These are phyloP conservation scores for Zhuliangozyma parablackwelliae DNA, from an alignment of 1,139 yeast genomes.

Conservation along the genomic window DNA sequence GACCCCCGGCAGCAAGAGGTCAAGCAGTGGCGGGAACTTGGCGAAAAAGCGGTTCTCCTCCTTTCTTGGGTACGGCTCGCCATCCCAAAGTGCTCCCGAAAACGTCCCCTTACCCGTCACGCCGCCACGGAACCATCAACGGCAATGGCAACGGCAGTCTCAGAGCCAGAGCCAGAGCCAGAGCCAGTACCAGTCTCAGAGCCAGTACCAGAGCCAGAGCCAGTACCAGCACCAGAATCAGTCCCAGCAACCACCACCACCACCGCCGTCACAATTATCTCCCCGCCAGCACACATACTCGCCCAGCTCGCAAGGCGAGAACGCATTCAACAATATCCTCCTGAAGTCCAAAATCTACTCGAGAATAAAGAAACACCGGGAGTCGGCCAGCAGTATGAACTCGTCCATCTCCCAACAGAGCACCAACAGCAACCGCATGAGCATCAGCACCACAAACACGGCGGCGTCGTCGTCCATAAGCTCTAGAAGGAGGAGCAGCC, in stretches of 20 bases:
- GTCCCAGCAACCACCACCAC: conserved; percentile 1
- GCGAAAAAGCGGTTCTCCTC: conserved; percentile 12
- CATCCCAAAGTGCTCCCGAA: too few relatives aligned
- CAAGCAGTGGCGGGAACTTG: conserved; percentile 13
- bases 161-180: neutral
- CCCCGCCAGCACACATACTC: neutral
- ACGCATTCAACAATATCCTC: conserved; percentile 27
- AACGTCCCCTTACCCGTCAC: too few relatives aligned
- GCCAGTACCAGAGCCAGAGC: neutral
- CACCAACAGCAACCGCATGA: conserved; percentile 19
- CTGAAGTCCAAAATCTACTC: conserved; percentile 37
- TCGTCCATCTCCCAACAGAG: conserved; percentile 19
- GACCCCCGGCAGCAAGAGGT: conserved; percentile 3
- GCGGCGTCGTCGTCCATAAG: conserved; percentile 13
- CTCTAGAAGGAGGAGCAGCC: conserved; percentile 24
- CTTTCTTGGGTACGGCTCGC: conserved; percentile 8
- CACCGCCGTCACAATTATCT: neutral
- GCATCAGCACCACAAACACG: conserved; percentile 21
- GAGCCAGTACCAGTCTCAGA: neutral
- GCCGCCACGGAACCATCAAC: too few relatives aligned
- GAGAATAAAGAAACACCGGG: conserved; percentile 36
- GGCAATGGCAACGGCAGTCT: too few relatives aligned
- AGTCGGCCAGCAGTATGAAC: conserved; percentile 29
- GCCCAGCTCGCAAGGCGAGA: conserved; percentile 8
- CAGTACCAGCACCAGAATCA: conserved; percentile 1